Conservation (phyloP, 768 basidiomycete genomes). For the Suillus luteus region DNA sequence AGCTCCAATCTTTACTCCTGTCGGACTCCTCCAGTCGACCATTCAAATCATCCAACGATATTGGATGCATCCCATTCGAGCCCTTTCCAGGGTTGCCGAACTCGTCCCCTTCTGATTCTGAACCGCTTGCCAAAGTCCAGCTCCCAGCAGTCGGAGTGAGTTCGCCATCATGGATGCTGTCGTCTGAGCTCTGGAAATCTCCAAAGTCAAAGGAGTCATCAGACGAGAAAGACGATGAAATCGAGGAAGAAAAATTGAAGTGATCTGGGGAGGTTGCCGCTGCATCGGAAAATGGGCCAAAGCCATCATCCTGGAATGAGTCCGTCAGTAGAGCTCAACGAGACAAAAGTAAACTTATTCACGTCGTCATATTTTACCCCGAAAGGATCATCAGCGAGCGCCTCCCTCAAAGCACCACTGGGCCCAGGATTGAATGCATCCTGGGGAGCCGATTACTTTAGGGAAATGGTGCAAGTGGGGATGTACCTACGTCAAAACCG, state of each 20-base stretch:
- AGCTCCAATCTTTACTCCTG: constrained; percentile 17
- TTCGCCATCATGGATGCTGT: constrained; percentile 40
- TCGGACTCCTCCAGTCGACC: constrained; percentile 23
- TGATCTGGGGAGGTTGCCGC: constrained; percentile 51
- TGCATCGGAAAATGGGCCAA: constrained; percentile 80
- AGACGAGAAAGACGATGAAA: constrained; percentile 59
- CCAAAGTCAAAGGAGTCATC: constrained; percentile 79
- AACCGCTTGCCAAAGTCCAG: constrained; percentile 63
- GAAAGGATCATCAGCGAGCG: constrained; percentile 52
- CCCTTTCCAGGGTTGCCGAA: constrained; percentile 23
- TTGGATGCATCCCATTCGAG: constrained; percentile 25
- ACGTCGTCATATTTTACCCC: constrained; percentile 55
- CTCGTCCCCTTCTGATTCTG: constrained; percentile 33
- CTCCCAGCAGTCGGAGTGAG: constrained; percentile 68
- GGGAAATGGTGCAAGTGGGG: not conserved
- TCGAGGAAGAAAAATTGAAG: constrained; percentile 51
- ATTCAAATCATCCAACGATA: constrained; percentile 30
- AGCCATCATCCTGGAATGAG: constrained; percentile 53
- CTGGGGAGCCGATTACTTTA: constrained; percentile 29
- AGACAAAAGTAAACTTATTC: constrained; percentile 21
- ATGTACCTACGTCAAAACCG: constrained; percentile 58
- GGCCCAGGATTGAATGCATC: constrained; percentile 52
- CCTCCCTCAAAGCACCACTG: constrained; percentile 34
- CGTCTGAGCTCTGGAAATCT: constrained; percentile 64
- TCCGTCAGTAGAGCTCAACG: constrained; percentile 11